Percentiles rank a stretch among this genome's conserved stretches.
Evolutionary conservation across 2,329 filamentous ascomycete genomes (phyloP).

Genomic region (Cordyceps farinosa): DNA sequence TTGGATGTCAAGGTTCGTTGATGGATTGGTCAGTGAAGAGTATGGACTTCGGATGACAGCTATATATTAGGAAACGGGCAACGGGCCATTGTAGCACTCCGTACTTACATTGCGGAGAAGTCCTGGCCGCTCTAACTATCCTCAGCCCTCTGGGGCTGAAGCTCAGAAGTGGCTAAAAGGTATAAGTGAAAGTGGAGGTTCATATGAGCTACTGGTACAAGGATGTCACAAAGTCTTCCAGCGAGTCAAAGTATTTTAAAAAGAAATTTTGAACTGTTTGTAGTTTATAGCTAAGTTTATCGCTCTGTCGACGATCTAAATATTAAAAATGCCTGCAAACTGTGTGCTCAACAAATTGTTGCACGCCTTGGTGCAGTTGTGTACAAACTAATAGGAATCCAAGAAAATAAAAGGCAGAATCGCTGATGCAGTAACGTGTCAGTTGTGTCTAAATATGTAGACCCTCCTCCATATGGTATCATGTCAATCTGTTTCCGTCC

Average conservation of each 20-base stretch:
- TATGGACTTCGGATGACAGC: neutral
- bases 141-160: neutral
- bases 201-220: neutral
- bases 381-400: neutral
- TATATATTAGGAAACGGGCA: conserved; percentile 2
- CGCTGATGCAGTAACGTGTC: conserved; percentile 7
- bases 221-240: too few relatives aligned
- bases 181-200: conserved; percentile 1
- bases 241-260: neutral
- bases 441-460: neutral
- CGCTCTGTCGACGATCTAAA: neutral
- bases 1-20: neutral
- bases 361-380: neutral
- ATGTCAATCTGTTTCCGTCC: neutral
- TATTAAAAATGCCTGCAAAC: neutral
- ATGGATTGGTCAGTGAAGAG: neutral
- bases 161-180: conserved; percentile 8
- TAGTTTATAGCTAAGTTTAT: conserved; percentile 1
- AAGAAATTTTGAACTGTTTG: conserved; percentile 1
- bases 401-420: neutral
- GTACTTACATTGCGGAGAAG: neutral
- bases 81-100: conserved; percentile 8
- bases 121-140: neutral
- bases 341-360: neutral
- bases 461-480: neutral